Conservation (phyloP, 768 basidiomycete species). For the Boletus tylopilopsis region DNA sequence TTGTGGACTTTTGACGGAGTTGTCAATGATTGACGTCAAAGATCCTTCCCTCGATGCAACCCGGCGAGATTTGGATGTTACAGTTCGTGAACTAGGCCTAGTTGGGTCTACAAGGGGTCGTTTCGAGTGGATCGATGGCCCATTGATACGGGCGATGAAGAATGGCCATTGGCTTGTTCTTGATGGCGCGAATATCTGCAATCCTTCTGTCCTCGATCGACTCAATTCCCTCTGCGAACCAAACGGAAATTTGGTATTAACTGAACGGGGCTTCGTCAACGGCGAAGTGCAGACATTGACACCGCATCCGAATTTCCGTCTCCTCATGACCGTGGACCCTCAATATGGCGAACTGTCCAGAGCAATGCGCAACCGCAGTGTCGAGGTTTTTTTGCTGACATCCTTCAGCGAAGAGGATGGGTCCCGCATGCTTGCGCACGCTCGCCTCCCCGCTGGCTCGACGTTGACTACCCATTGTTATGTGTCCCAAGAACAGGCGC, state of each 20-base stretch:
- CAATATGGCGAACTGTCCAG: constrained; percentile 91
- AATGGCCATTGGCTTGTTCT: constrained; percentile 86
- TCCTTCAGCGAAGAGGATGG: constrained; percentile 43
- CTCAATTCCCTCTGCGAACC: constrained; percentile 95
- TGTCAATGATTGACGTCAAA: constrained; percentile 15
- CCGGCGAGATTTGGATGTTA: constrained; percentile 15
- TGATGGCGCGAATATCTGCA: constrained; percentile 93
- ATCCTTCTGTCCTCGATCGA: constrained; percentile 91
- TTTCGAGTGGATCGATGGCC: constrained; percentile 96
- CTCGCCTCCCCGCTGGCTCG: constrained; percentile 42
- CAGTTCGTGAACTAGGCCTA: constrained; percentile 21
- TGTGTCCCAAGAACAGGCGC: constrained; percentile 20
- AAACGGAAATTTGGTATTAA: constrained; percentile 77
- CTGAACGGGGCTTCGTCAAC: constrained; percentile 81
- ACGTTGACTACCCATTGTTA: constrained; percentile 6
- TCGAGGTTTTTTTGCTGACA: constrained; percentile 66
- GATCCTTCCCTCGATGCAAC: constrained; percentile 10
- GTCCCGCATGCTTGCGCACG: constrained; percentile 41
- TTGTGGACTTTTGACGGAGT: constrained; percentile 27
- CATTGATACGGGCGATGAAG: constrained; percentile 81
- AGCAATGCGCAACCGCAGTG: constrained; percentile 96
- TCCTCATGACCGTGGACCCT: constrained; percentile 93
- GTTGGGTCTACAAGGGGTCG: constrained; percentile 40
- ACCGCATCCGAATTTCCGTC: constrained; percentile 86
- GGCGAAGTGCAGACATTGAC: constrained; percentile 69